Percentiles rank a stretch among this genome's conserved stretches.
Evolutionary conservation across 495 filamentous ascomycete genomes (phyloP).

Genomic region (Clohesyomyces aquaticus): DNA sequence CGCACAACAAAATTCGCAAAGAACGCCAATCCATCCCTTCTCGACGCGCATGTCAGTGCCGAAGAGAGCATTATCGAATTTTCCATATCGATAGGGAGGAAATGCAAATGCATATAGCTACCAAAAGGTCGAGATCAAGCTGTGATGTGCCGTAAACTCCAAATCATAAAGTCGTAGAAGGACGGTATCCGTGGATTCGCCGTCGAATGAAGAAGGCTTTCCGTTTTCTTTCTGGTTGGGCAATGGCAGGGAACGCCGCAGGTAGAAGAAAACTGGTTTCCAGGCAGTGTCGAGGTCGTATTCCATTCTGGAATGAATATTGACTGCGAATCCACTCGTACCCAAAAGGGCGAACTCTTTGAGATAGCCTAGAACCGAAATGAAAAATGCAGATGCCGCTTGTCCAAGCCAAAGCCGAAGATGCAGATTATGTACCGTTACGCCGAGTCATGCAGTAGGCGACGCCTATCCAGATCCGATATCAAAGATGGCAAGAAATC

Average conservation of each 20-base stretch:
- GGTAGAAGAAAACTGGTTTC: not conserved
- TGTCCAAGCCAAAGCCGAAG: not conserved
- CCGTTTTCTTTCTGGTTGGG: not conserved
- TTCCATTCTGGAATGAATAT: not conserved
- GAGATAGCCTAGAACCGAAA: not conserved
- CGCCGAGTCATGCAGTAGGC: not conserved
- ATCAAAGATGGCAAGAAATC: slow-evolving; percentile 14
- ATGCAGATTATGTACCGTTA: not conserved
- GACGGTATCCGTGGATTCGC: not conserved
- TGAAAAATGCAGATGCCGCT: not conserved
- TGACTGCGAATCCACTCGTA: not conserved
- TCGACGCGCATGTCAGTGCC: not conserved
- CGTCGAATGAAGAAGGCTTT: not conserved
- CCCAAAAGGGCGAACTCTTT: not conserved
- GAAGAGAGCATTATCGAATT: not conserved
- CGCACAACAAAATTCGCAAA: not conserved
- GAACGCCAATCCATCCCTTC: not conserved
- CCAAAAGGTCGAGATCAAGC: not conserved
- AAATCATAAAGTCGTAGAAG: not conserved
- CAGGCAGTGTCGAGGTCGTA: not conserved
- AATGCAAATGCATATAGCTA: not conserved
- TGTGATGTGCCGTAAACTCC: not conserved
- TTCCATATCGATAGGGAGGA: not conserved
- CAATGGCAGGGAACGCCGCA: not conserved
- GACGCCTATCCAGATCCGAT: slow-evolving; percentile 13